A percentile compares a stretch with the other conserved stretches of the same genome.
Conservation (phyloP, 176 grass and related monocot species). For the bread wheat (Triticum aestivum) region IWGSC_CS_RefSeq_v2.1 NC_057814.1:378037957-378038456, state of each 20-base stretch:
- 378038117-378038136: constrained; percentile 8
- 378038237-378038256: constrained; percentile 90
- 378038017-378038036: constrained; percentile 5
- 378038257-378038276: constrained; percentile 92
- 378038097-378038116: neutral
- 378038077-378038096: neutral
- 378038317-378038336: neutral
- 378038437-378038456: constrained; percentile 89
- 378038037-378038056: neutral
- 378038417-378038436: constrained; percentile 96
- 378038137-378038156: neutral
- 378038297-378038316: constrained; percentile 82
- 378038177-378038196: constrained; percentile 87
- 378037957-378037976: neutral
- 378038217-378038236: constrained; percentile 73
- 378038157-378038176: constrained; percentile 72
- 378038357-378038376: constrained; percentile 7
- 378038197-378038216: constrained; percentile 96
- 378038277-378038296: constrained; percentile 94
- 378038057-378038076: neutral
- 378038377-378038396: constrained; percentile 47
- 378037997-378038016: neutral
- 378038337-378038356: constrained; percentile 27
- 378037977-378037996: neutral
- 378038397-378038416: constrained; percentile 92